Conservation (phyloP, 2,329 filamentous ascomycete genomes). For the Colletotrichum karsti region DNA sequence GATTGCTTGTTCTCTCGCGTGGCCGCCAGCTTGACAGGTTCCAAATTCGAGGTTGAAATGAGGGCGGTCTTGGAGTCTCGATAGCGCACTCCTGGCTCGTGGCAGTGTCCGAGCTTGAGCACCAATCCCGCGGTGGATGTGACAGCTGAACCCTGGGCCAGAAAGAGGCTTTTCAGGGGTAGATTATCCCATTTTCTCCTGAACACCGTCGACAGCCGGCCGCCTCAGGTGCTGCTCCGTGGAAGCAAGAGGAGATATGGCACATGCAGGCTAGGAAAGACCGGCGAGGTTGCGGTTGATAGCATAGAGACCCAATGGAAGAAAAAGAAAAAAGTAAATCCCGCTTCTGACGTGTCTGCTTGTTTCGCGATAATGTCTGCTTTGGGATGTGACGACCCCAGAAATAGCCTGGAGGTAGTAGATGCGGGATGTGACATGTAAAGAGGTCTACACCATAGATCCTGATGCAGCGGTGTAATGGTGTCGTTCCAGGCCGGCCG, state of each 20-base stretch:
- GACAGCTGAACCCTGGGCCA: constrained; percentile 15
- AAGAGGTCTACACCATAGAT: background rate
- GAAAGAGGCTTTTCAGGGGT: constrained; percentile 15
- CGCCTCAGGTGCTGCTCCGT: background rate
- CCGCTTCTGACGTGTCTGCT: background rate
- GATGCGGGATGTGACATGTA: background rate
- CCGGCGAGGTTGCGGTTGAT: background rate
- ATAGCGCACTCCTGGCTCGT: constrained; percentile 5
- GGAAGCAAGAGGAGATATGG: background rate
- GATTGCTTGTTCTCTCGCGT: background rate
- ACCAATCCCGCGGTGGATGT: background rate
- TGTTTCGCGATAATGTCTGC: background rate
- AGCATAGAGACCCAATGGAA: background rate
- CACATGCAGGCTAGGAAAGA: background rate
- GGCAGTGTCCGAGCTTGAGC: constrained; percentile 10
- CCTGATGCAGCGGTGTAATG: background rate
- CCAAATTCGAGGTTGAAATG: background rate
- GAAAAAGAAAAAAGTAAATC: background rate
- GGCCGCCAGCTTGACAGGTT: background rate
- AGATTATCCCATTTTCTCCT: background rate
- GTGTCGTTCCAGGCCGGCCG: constrained; percentile 1
- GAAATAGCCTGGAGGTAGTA: background rate
- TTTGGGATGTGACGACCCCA: background rate
- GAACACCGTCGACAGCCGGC: background rate
- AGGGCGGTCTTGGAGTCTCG: background rate